Percentiles rank a stretch among this genome's conserved stretches.
phyloP scores from a whole-genome alignment of 257 asterid species.

The Verbena officinalis region DNA sequence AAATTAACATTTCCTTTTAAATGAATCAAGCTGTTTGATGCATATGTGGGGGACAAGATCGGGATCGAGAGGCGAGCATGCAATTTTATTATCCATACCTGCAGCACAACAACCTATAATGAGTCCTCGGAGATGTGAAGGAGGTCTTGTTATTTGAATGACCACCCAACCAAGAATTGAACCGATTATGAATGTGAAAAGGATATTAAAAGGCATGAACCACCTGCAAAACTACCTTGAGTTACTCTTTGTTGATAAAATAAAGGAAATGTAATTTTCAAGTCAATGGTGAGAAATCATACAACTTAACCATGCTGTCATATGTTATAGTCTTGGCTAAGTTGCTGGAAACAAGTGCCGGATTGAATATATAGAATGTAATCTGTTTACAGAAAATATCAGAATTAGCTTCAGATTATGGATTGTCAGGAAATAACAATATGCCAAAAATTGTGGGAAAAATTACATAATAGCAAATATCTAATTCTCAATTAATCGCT shows the following conservation, averaged over 20 bases:
- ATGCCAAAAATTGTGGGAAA: neutral
- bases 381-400: constrained; percentile 46
- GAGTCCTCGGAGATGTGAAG: constrained; percentile 79
- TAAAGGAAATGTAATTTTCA: neutral
- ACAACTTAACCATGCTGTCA: constrained; percentile 74
- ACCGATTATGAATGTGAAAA: constrained; percentile 76
- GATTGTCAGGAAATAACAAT: neutral
- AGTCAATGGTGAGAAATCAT: constrained; percentile 35
- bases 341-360: constrained; percentile 81
- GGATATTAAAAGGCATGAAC: constrained; percentile 92
- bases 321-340: constrained; percentile 78
- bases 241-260: constrained; percentile 14
- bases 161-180: constrained; percentile 81
- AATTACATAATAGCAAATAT: neutral
- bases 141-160: constrained; percentile 67
- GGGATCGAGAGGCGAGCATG: too few relatives aligned
- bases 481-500: neutral
- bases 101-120: constrained; percentile 88
- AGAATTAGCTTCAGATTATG: constrained; percentile 12
- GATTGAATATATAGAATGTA: constrained; percentile 73
- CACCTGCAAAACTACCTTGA: constrained; percentile 55
- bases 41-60: too few relatives aligned
- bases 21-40: too few relatives aligned
- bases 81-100: constrained; percentile 38
- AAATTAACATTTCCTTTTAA: too few relatives aligned